Conservation (phyloP, 148 eudicot species). For the Dianthus caryophyllus region DNA sequence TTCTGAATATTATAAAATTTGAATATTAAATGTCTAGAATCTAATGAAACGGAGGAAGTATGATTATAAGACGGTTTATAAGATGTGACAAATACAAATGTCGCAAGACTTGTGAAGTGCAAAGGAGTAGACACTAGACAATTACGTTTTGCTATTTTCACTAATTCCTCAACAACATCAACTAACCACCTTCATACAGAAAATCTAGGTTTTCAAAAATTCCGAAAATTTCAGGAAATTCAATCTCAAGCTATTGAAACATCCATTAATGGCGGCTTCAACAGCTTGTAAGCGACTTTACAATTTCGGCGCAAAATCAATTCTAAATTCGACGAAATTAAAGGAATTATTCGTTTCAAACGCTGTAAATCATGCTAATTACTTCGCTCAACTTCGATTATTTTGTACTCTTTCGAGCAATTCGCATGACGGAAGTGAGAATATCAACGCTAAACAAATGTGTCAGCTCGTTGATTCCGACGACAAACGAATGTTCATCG, state of each 20-base stretch:
- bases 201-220: too few relatives aligned
- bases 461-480: slow-evolving; percentile 49
- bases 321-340: slow-evolving; percentile 8
- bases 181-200: too few relatives aligned
- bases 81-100: too few relatives aligned
- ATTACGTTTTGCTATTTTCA: too few relatives aligned
- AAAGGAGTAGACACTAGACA: too few relatives aligned
- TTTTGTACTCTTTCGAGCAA: slow-evolving; percentile 15
- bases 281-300: slow-evolving; percentile 41
- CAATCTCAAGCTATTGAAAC: slow-evolving; percentile 7
- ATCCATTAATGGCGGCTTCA: slow-evolving; percentile 37
- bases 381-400: slow-evolving; percentile 10
- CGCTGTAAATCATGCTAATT: slow-evolving; percentile 10
- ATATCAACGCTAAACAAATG: slow-evolving; percentile 26
- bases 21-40: too few relatives aligned
- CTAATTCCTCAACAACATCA: too few relatives aligned
- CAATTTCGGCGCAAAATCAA: slow-evolving; percentile 16
- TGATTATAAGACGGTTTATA: too few relatives aligned
- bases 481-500: slow-evolving; percentile 63
- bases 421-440: slow-evolving; percentile 23
- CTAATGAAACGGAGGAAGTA: too few relatives aligned
- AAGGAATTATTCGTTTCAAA: slow-evolving; percentile 9
- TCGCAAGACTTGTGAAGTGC: too few relatives aligned
- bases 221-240: neutral
- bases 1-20: too few relatives aligned